A percentile compares a stretch with the other conserved stretches of the same genome.
Conservation (phyloP, 2,329 filamentous ascomycete genomes). For the Arachnomyces sp. region DNA sequence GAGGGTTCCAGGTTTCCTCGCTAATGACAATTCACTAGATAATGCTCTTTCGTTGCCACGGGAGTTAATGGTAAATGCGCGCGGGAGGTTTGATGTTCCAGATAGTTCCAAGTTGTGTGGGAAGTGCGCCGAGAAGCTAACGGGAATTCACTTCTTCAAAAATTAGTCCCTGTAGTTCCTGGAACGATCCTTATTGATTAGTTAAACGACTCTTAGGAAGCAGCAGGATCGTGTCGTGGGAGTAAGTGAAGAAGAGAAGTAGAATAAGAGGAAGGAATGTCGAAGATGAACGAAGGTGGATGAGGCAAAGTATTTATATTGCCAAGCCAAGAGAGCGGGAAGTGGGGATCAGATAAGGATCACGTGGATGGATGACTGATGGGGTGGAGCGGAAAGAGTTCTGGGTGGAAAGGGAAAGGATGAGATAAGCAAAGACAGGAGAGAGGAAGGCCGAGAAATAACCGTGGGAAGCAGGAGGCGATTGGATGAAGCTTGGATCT, state of each 20-base stretch:
- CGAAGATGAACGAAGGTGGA: constrained; percentile 17
- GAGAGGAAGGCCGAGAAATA: constrained; percentile 9
- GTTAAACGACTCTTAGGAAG: too few relatives aligned
- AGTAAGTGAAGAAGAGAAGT: constrained; percentile 18
- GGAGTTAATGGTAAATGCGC: too few relatives aligned
- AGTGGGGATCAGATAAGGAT: constrained; percentile 12
- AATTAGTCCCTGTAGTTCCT: too few relatives aligned
- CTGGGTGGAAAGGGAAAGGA: constrained; percentile 11
- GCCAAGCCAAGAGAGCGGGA: constrained; percentile 28
- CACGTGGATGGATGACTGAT: constrained; percentile 31
- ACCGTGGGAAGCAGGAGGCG: constrained; percentile 6
- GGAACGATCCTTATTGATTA: too few relatives aligned
- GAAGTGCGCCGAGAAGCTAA: too few relatives aligned
- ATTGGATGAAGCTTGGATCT: constrained; percentile 6
- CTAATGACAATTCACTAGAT: too few relatives aligned
- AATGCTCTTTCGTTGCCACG: too few relatives aligned
- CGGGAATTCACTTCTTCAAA: too few relatives aligned
- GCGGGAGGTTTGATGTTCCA: too few relatives aligned
- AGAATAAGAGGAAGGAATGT: constrained; percentile 22
- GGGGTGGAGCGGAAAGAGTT: constrained; percentile 8
- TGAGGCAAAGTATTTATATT: constrained; percentile 32
- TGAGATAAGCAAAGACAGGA: constrained; percentile 10
- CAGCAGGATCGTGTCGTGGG: neutral
- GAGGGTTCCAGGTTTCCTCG: too few relatives aligned
- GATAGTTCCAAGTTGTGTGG: too few relatives aligned